Percentiles rank a stretch among this genome's conserved stretches.
phyloP scores from a whole-genome alignment of 2,329 filamentous ascomycete genomes.

The Neoscytalidium dimidiatum region DNA sequence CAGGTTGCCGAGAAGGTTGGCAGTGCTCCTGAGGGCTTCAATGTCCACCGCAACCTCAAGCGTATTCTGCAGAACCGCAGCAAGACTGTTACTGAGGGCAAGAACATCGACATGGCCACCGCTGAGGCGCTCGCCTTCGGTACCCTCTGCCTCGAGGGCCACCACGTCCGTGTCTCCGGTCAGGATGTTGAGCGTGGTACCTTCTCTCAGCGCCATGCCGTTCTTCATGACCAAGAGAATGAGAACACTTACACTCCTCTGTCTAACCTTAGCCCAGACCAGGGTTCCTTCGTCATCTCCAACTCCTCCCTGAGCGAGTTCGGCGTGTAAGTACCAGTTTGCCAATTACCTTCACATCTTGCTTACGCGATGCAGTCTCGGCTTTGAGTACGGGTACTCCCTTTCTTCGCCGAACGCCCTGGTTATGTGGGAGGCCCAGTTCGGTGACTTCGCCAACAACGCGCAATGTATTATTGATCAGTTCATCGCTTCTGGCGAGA shows the following conservation, averaged over 20 bases:
- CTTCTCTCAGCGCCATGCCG: constrained; percentile 96
- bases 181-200: constrained; percentile 99
- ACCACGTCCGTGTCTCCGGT: constrained; percentile 95
- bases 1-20: constrained; percentile 83
- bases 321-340: constrained; percentile 55
- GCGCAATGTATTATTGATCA: constrained; percentile 99
- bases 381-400: constrained; percentile 98
- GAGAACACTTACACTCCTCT: constrained; percentile 92
- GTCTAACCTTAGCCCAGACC: constrained; percentile 84
- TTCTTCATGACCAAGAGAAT: constrained; percentile 95
- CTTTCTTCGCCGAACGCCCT: constrained; percentile 94
- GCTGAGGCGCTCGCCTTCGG: constrained; percentile 96
- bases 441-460: constrained; percentile 99
- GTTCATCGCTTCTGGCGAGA: constrained; percentile 95
- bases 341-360: constrained; percentile 1
- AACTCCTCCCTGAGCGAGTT: constrained; percentile 87
- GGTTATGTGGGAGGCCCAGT: constrained; percentile 99
- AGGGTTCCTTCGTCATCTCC: constrained; percentile 93
- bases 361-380: constrained; percentile 60
- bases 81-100: constrained; percentile 88
- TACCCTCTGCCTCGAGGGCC: constrained; percentile 84
- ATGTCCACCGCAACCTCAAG: constrained; percentile 92
- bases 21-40: constrained; percentile 78
- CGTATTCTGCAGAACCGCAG: constrained; percentile 87
- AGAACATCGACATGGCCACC: constrained; percentile 97